Evolutionary conservation across 2,329 filamentous ascomycete species (phyloP).

Genomic region (Diaporthe ilicicola): DNA sequence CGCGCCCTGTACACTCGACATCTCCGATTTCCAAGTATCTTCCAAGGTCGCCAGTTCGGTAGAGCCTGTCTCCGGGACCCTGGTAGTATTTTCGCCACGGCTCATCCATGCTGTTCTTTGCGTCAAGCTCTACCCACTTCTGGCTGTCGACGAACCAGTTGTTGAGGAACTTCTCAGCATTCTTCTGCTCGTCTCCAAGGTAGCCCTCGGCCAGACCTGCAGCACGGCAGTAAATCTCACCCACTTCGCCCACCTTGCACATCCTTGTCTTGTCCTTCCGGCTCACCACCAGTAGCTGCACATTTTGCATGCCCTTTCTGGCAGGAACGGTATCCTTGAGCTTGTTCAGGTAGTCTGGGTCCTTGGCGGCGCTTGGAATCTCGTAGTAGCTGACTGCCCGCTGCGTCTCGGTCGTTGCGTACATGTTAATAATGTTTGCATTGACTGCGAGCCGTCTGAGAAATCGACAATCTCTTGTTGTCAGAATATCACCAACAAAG

Average conservation of each 20-base stretch:
- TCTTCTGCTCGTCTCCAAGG: constrained; percentile 62
- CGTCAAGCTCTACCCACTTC: constrained; percentile 73
- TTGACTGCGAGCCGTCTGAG: constrained; percentile 82
- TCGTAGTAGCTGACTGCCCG: constrained; percentile 85
- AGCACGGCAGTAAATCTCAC: constrained; percentile 85
- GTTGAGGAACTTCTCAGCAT: constrained; percentile 74
- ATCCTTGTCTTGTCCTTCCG: constrained; percentile 71
- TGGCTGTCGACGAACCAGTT: constrained; percentile 87
- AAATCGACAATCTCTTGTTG: constrained; percentile 80
- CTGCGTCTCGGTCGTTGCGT: constrained; percentile 87
- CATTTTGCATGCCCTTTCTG: constrained; percentile 86
- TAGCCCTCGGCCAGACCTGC: constrained; percentile 78
- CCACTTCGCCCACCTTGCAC: constrained; percentile 82
- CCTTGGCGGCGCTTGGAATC: constrained; percentile 71
- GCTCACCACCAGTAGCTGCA: constrained; percentile 87
- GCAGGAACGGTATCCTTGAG: constrained; percentile 78
- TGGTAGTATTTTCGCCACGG: constrained; percentile 82
- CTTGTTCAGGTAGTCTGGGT: constrained; percentile 60
- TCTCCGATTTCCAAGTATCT: constrained; percentile 74
- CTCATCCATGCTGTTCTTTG: constrained; percentile 64
- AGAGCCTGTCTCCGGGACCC: constrained; percentile 85
- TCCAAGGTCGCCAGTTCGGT: constrained; percentile 88
- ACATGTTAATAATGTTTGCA: constrained; percentile 83
- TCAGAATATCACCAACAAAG: constrained; percentile 92
- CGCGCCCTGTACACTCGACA: constrained; percentile 80